phyloP scores from a whole-genome alignment of 495 filamentous ascomycete species.

The Penicillium bialowiezense region DNA sequence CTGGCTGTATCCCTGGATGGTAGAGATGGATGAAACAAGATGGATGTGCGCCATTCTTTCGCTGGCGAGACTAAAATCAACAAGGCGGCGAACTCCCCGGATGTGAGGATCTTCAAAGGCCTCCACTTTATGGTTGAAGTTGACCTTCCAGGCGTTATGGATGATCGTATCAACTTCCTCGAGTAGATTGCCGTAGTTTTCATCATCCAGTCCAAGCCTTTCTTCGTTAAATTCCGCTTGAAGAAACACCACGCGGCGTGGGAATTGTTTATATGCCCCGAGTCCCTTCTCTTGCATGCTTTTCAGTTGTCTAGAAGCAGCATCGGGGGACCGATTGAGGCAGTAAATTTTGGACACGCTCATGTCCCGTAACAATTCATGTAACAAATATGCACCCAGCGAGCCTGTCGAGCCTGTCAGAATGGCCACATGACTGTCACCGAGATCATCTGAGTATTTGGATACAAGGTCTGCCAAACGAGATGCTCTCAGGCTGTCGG shows the following conservation, averaged over 20 bases:
- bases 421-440: constrained; percentile 46
- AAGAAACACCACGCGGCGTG: constrained; percentile 35
- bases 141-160: constrained; percentile 61
- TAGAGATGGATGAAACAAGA: constrained; percentile 52
- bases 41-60: constrained; percentile 39
- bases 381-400: constrained; percentile 54
- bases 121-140: constrained; percentile 54
- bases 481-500: background rate
- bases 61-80: constrained; percentile 43
- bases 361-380: constrained; percentile 34
- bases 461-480: background rate
- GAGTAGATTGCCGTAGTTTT: constrained; percentile 8
- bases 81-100: constrained; percentile 45
- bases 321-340: constrained; percentile 44
- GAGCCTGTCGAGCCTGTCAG: constrained; percentile 58
- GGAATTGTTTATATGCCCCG: background rate
- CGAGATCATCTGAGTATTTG: background rate
- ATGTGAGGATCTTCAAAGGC: constrained; percentile 55
- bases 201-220: constrained; percentile 8
- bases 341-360: constrained; percentile 50
- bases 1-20: constrained; percentile 30
- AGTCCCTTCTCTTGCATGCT: constrained; percentile 16
- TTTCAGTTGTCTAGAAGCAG: constrained; percentile 13
- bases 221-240: constrained; percentile 7
- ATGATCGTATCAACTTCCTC: constrained; percentile 43